Evolutionary conservation across 331 rosid species (phyloP).

Genomic region (Malus hybrid): DNA sequence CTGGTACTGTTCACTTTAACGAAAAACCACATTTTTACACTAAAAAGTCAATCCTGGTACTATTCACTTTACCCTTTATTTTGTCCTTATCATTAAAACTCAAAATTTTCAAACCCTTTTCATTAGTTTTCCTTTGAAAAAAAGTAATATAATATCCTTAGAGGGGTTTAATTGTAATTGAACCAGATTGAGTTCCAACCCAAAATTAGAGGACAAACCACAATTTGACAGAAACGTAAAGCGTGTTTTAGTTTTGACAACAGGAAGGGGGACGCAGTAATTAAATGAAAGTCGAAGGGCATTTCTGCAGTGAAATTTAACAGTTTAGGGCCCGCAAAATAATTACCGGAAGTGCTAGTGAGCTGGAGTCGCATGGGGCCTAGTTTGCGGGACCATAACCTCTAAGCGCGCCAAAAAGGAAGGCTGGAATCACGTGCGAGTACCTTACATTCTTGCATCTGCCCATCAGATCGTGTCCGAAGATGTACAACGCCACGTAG

Average conservation of each 20-base stretch:
- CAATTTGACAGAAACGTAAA: background rate
- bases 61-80: too few species aligned
- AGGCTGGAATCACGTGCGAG: conserved; percentile 8
- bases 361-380: conserved; percentile 6
- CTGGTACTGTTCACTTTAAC: too few species aligned
- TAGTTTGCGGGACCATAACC: background rate
- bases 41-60: too few species aligned
- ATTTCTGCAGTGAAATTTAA: background rate
- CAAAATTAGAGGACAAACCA: too few species aligned
- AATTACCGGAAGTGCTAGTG: conserved; percentile 4
- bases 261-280: background rate
- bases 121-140: too few species aligned
- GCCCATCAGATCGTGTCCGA: background rate
- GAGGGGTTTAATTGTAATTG: too few species aligned
- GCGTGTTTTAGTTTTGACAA: background rate
- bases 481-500: background rate
- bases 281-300: background rate
- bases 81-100: too few species aligned
- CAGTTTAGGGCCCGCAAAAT: background rate
- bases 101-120: too few species aligned
- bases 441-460: background rate
- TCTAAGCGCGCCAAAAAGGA: background rate
- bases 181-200: too few species aligned
- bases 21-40: too few species aligned
- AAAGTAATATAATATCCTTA: too few species aligned